These are phyloP conservation scores for Didymella arachidicola DNA, from an alignment of 2,329 filamentous ascomycete genomes.

Conservation along the genomic window DNA sequence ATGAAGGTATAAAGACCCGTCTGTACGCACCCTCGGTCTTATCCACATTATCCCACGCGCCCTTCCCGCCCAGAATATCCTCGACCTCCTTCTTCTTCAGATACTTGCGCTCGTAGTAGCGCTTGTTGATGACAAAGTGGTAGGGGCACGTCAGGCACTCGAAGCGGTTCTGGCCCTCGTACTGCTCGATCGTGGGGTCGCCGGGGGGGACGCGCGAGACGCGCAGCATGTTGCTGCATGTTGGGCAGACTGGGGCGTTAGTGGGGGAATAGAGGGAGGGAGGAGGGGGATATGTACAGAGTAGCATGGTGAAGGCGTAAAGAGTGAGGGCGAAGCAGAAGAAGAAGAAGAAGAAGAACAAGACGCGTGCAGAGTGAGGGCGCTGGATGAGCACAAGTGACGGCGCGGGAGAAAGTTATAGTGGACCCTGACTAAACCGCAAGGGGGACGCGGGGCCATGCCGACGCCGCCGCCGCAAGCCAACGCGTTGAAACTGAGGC, in stretches of 20 bases:
- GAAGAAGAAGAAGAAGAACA: too few relatives aligned
- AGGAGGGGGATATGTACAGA: constrained; percentile 63
- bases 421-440: constrained; percentile 34
- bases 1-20: too few relatives aligned
- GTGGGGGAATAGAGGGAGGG: not conserved
- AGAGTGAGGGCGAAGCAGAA: too few relatives aligned
- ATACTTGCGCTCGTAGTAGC: constrained; percentile 79
- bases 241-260: constrained; percentile 70
- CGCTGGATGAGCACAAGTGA: not conserved
- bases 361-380: too few relatives aligned
- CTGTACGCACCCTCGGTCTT: constrained; percentile 67
- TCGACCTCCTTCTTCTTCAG: constrained; percentile 89
- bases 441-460: constrained; percentile 37
- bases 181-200: constrained; percentile 49
- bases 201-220: constrained; percentile 62
- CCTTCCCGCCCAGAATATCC: constrained; percentile 86
- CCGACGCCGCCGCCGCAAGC: not conserved
- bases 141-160: constrained; percentile 97
- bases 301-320: constrained; percentile 62
- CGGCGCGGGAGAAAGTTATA: constrained; percentile 36
- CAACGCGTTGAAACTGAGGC: constrained; percentile 9
- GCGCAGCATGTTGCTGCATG: constrained; percentile 84
- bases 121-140: constrained; percentile 80
- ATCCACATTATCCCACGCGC: constrained; percentile 90
- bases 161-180: constrained; percentile 73